A percentile compares a stretch with the other conserved stretches of the same genome.
phyloP scores from a whole-genome alignment of 768 basidiomycete species.

The Filobasidium floriforme region DNA sequence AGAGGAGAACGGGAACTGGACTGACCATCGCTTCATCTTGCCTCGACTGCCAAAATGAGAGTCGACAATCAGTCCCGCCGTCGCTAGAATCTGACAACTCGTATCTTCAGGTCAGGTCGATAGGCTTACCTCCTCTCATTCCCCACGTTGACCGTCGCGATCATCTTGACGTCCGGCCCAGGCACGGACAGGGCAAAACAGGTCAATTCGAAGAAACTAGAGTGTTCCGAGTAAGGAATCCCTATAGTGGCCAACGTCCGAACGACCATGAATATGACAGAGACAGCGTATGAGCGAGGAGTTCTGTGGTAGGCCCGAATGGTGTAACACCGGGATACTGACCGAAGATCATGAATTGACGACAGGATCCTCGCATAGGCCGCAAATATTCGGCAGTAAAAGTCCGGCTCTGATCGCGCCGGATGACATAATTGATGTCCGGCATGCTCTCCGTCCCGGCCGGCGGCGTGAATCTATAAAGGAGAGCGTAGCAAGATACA shows the following conservation, averaged over 20 bases:
- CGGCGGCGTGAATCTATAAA: conserved; percentile 59
- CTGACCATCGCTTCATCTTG: conserved; percentile 68
- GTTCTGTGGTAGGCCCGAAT: neutral
- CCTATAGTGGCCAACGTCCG: conserved; percentile 25
- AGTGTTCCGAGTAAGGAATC: conserved; percentile 81
- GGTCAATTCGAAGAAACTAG: conserved; percentile 88
- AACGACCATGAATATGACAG: neutral
- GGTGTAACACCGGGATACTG: conserved; percentile 48
- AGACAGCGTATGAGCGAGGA: neutral
- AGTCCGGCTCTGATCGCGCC: conserved; percentile 56
- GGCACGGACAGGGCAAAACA: conserved; percentile 81
- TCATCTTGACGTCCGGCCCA: conserved; percentile 70
- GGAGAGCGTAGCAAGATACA: neutral
- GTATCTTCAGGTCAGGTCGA: too few relatives aligned
- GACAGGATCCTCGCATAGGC: conserved; percentile 63
- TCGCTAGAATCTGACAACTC: conserved; percentile 43
- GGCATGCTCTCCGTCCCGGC: conserved; percentile 59
- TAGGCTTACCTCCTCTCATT: conserved; percentile 41
- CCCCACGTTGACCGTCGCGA: conserved; percentile 64
- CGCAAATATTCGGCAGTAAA: conserved; percentile 67
- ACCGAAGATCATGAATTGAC: conserved; percentile 64
- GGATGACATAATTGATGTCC: conserved; percentile 62
- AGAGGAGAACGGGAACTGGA: neutral
- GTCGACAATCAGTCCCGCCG: neutral
- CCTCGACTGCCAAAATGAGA: conserved; percentile 49